phyloP scores from a whole-genome alignment of 805 yeast species.

The Candida germanica region DNA sequence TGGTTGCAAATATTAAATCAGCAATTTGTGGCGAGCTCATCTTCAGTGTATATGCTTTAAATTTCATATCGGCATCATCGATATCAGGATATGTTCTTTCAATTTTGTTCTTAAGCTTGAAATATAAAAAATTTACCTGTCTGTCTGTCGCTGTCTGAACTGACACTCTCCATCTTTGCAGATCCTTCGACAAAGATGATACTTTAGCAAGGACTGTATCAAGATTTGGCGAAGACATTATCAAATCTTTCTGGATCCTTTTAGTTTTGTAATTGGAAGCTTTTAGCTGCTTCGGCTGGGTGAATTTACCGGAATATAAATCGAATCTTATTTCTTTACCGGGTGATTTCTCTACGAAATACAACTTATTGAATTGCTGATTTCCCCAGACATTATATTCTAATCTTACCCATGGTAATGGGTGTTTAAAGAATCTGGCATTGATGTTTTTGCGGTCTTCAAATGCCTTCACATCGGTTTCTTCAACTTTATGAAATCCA shows the following conservation, averaged over 20 bases:
- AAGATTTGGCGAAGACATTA: no score
- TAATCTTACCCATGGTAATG: constrained; percentile 26
- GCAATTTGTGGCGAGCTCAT: constrained; percentile 28
- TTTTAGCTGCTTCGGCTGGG: no score
- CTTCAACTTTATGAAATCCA: constrained; percentile 29
- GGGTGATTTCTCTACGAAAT: no score
- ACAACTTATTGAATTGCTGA: not conserved
- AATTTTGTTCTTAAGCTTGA: constrained; percentile 6
- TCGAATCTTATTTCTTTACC: no score
- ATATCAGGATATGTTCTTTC: constrained; percentile 9
- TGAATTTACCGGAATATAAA: no score
- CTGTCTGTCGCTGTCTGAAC: not conserved
- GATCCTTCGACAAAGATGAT: constrained; percentile 10
- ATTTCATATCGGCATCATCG: no score
- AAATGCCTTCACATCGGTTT: constrained; percentile 10
- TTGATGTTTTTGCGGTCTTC: constrained; percentile 13
- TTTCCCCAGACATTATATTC: constrained; percentile 34
- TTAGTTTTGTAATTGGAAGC: no score
- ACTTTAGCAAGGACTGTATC: constrained; percentile 19
- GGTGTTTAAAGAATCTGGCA: constrained; percentile 13
- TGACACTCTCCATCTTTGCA: not conserved
- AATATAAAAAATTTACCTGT: constrained; percentile 6
- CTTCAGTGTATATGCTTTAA: constrained; percentile 25
- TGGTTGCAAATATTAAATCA: constrained; percentile 29
- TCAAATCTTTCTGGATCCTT: no score